phyloP scores from a whole-genome alignment of 2,329 filamentous ascomycete genomes.

The Colletotrichum graminicola region DNA sequence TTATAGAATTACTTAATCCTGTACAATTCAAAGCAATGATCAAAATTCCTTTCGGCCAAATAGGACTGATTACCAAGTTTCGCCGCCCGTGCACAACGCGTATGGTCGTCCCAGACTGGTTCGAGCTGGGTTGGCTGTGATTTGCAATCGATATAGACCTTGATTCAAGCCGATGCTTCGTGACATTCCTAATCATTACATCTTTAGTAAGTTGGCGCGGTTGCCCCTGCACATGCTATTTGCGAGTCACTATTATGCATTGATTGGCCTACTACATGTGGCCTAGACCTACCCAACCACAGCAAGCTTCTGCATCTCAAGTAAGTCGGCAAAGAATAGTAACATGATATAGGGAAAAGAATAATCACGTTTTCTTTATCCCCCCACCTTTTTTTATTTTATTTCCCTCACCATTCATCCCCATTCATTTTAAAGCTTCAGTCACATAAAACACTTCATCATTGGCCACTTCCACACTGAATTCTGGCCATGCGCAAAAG shows the following conservation, averaged over 20 bases:
- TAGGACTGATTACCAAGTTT: too few species aligned
- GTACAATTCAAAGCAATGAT: background rate
- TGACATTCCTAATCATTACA: background rate
- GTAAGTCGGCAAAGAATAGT: background rate
- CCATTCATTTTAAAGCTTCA: too few species aligned
- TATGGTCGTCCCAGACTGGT: too few species aligned
- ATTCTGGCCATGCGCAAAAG: background rate
- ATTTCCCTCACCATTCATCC: too few species aligned
- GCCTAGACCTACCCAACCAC: background rate
- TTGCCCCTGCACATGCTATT: background rate
- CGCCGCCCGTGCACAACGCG: background rate
- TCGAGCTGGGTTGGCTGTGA: too few species aligned
- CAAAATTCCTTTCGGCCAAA: background rate
- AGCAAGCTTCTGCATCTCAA: background rate
- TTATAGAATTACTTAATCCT: constrained; percentile 15
- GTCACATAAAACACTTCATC: background rate
- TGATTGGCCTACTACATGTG: background rate
- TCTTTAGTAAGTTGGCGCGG: background rate
- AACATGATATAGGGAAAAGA: background rate
- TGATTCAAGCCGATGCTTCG: background rate
- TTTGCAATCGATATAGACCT: background rate
- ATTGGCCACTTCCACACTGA: background rate
- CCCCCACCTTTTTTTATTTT: background rate
- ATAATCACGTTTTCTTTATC: background rate
- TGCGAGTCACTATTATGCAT: background rate